Evolutionary conservation across 495 filamentous ascomycete genomes (phyloP), one percentile per base, ranked within the genome.

Genomic region (Cenococcum geophilum): DNA sequence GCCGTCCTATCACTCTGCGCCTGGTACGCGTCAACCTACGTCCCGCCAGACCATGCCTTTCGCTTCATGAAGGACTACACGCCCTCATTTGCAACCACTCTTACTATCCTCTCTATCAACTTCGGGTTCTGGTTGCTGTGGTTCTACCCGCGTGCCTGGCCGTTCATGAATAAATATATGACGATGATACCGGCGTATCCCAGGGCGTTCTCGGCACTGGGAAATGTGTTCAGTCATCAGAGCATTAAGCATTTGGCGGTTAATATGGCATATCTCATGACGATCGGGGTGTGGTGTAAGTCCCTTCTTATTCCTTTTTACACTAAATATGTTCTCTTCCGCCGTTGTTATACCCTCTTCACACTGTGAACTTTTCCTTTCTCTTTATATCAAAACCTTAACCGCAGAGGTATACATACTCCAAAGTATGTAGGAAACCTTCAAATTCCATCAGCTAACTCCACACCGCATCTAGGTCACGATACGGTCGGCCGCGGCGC

Each of bases 401-500:
- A 32, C 27, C 6, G 27, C 27, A 32, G 2, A 6, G 6, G 27
- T 32, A 32, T 32, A 32, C 27, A 6, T 6, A n/a, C 27, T 32
- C 27, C 2, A 3, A 3, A 32, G 27, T 6, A 32, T 3, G 27
- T 3, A 6, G 6, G 27, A 2, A 6, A 32, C 27, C 6, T 32
- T 32, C 3, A 2, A 32, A 32, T 32, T 32, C 6, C 6, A 6
- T 6, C 27, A 32, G 6, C 27, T 32, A 6, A 32, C 27, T 32
- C 27, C 27, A 6, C 2, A 6, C 27, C 27, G 6, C 27, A 52
- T 5, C 21, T 61, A 80, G 80, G 93, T 14, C 89, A 96, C 76
- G 91, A 96, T 66, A 86, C 96, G 57, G 80, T 97, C 56, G 92
- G 91, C 43, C 82, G 92, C 20, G 91, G 86, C 42, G 82, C 85